Base-by-base conservation (phyloP, 1,284 basidiomycete species). In the Apiotrichum gracile region DNA sequence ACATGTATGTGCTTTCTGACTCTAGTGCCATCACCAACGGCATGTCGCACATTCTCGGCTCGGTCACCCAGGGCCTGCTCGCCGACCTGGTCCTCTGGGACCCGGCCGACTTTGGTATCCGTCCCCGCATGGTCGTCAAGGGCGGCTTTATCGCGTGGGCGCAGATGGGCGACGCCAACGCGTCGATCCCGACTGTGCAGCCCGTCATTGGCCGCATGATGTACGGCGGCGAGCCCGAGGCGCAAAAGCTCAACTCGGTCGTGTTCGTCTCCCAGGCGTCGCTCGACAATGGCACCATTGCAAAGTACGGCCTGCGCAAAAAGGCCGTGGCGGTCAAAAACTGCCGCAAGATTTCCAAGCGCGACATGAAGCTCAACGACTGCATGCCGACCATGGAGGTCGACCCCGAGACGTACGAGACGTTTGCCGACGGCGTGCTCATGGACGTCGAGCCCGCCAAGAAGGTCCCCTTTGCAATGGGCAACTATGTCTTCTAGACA, bases 51-150 rank as follows among this genome's bases (percentile, higher is more conserved):
- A 61, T 90, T 19, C 83, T 97, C 24, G 96, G 94, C 1, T 86
- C 91, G 47, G 78, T 99, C 54, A 83, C 84, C 4, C 81, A 83
- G 2, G 91, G 90, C 17, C 86, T 83, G 47, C 79, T 97, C 29
- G 96, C 94, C 0, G 94, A 99, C 73, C 80, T 99, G 35, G 91
- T 96, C 0, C 78, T 98, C 5, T 99, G 94, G 91, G 86, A 85
- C 68, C 92, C 93, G 0, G 85, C 87, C 68, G 85, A 88, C 70
- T 98, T 99, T 74, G 94, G 93, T 2, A 80, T 85, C 2, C 87
- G 88, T 65, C 93, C 94, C 0, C 88, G 94, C 67, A 86, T 90
- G 82, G 85, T 97, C 14, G 78, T 97, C 64, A 97, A 98, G 74
- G 91, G 90, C 17, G 94, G 94, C 27, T 85, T 94, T 26, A 94